phyloP scores from a whole-genome alignment of 1,284 basidiomycete genomes.

The Ustilago cynodontis region DNA sequence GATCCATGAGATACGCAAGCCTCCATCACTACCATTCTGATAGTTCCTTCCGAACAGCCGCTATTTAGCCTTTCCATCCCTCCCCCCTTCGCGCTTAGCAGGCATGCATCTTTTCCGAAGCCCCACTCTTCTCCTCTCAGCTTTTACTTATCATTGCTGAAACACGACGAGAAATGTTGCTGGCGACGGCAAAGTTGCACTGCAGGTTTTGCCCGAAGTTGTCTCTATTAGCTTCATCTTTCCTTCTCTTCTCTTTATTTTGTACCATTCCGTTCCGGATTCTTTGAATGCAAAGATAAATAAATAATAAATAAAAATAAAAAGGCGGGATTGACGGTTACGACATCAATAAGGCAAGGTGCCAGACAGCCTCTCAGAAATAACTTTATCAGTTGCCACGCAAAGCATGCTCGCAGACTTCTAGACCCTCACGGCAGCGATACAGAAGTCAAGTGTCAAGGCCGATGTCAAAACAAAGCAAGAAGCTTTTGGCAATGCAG shows the following conservation, averaged over 20 bases:
- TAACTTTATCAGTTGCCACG: too few relatives aligned
- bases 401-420: too few relatives aligned
- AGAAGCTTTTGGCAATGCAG: too few relatives aligned
- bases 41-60: not conserved
- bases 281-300: conserved; percentile 10
- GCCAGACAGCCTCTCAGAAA: too few relatives aligned
- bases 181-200: not conserved
- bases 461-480: too few relatives aligned
- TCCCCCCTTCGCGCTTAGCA: not conserved
- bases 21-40: not conserved
- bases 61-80: not conserved
- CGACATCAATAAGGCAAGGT: too few relatives aligned
- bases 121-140: conserved; percentile 12
- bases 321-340: not conserved
- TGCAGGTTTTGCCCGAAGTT: not conserved
- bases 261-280: not conserved
- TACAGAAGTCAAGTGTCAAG: too few relatives aligned
- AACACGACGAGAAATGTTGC: conserved; percentile 4
- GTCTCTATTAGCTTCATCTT: not conserved
- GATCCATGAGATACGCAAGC: not conserved
- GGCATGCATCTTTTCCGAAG: not conserved
- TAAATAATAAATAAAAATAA: not conserved
- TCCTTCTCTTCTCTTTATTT: not conserved
- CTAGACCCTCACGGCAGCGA: too few relatives aligned
- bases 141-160: conserved; percentile 4